Conservation (phyloP, 78 protist genomes). For the Guillardia theta region DNA sequence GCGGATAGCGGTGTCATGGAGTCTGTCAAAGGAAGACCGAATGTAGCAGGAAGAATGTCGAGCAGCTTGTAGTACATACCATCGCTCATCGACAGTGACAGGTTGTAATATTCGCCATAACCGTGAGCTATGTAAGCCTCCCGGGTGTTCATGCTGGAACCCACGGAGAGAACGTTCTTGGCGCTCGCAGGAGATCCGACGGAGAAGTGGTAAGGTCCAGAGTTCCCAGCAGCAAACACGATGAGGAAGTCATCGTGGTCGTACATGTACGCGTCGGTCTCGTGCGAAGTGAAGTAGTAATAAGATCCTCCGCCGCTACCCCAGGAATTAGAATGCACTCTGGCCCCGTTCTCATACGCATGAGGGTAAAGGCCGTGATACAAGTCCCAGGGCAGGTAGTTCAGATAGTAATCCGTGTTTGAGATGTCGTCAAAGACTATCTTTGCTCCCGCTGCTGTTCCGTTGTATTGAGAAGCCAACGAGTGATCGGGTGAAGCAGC, state of each 20-base stretch:
- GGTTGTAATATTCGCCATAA: too few species aligned
- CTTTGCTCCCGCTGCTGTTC: constrained; percentile 43
- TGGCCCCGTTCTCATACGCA: constrained; percentile 45
- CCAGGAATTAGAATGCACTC: constrained; percentile 48
- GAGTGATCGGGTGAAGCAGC: neutral
- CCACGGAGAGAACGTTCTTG: constrained; percentile 32
- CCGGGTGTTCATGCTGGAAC: too few species aligned
- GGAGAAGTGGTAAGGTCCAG: neutral
- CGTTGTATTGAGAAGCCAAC: neutral
- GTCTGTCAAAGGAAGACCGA: too few species aligned
- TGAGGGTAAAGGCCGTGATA: neutral
- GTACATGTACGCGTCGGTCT: neutral
- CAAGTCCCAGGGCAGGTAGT: neutral
- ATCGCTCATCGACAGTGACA: too few species aligned
- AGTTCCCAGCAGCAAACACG: constrained; percentile 58
- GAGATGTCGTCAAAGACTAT: constrained; percentile 40
- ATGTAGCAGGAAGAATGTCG: too few species aligned
- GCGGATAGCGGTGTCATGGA: too few species aligned
- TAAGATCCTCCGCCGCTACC: neutral
- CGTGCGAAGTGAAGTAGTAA: neutral
- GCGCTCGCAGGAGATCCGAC: neutral
- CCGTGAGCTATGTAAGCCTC: too few species aligned
- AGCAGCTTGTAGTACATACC: too few species aligned
- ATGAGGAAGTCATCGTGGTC: constrained; percentile 19
- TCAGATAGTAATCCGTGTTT: neutral